phyloP scores from a whole-genome alignment of 2,329 filamentous ascomycete species.

The Fusarium pseudograminearum region DNA sequence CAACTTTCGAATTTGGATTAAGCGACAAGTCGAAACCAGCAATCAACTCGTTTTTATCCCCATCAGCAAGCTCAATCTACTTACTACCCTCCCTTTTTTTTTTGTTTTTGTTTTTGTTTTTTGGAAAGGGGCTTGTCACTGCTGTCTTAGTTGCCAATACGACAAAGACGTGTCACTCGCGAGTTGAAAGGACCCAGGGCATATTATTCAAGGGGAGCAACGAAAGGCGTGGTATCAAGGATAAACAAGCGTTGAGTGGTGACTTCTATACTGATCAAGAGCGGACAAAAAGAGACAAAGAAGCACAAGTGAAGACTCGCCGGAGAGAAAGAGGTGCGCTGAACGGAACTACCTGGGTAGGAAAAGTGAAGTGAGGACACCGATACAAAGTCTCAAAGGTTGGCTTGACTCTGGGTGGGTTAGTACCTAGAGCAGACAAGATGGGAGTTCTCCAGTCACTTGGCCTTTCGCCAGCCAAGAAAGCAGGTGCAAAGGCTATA shows the following conservation, averaged over 20 bases:
- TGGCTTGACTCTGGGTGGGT: too few relatives aligned
- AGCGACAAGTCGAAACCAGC: neutral
- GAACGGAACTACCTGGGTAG: neutral
- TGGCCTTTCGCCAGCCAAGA: constrained; percentile 49
- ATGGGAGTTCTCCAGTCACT: constrained; percentile 50
- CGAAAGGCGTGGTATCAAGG: neutral
- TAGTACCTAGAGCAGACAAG: neutral
- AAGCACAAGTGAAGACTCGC: neutral
- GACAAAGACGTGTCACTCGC: constrained; percentile 5
- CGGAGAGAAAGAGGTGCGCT: neutral
- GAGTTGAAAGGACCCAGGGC: neutral
- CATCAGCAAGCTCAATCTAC: neutral
- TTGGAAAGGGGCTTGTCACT: neutral
- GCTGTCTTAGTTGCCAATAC: constrained; percentile 1
- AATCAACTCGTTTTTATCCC: neutral
- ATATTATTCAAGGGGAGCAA: neutral
- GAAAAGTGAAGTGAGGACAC: neutral
- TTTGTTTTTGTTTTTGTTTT: too few relatives aligned
- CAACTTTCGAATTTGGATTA: neutral
- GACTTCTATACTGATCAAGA: too few relatives aligned
- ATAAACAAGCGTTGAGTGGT: neutral
- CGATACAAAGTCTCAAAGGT: constrained; percentile 1
- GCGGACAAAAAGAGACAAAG: neutral
- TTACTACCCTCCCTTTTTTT: neutral
- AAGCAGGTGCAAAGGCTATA: constrained; percentile 48